Base-by-base conservation (phyloP, 306 rosid species). In the Senna tora region DNA sequence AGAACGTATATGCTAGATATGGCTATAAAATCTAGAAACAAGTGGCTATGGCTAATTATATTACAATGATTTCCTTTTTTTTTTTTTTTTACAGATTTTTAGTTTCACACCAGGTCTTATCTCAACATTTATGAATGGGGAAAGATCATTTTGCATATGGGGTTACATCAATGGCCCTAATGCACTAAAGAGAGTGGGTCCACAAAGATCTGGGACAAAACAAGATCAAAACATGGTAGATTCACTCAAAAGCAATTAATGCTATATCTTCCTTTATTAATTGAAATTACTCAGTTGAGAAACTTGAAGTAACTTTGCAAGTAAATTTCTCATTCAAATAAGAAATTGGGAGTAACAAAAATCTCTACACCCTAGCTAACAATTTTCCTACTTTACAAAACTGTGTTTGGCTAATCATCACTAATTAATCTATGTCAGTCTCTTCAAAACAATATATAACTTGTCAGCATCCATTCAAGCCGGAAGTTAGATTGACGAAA, bases 401-500 rank as follows among this genome's bases (percentile, higher is more conserved):
- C 30, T 34, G 53, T 5, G 63, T 73, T n/a, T 10, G 6, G 46
- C 13, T 8, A 41, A 16, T 1, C n/a, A n/a, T n/a, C 20, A 69
- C 76, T 69, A 32, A n/a, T n/a, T n/a, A n/a, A 13, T 34, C 75
- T 73, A 43, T 47, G 20, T 73, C 8, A 60, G 13, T 49, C 56
- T 33, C 20, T 15, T 47, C 54, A 7, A 13, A 36, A 36, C 67
- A 5, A 22, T 30, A 4, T 7, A 6, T 1, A 50, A 16, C 7
- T n/a, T 4, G 5, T 71, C 25, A 57, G 9, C 59, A 19, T 4
- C 17, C 3, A 45, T 38, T 54, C 59, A 79, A 68, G 54, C n/a
- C 2, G 64, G 82, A 80, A 72, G 74, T 69, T 28, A 82, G 14
- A 9, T 43, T 16, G 45, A 20, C 2, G 28, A 74, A 74, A 0